Evolutionary conservation across 2,329 filamentous ascomycete species (phyloP).

Genomic region (Penicillium decumbens): DNA sequence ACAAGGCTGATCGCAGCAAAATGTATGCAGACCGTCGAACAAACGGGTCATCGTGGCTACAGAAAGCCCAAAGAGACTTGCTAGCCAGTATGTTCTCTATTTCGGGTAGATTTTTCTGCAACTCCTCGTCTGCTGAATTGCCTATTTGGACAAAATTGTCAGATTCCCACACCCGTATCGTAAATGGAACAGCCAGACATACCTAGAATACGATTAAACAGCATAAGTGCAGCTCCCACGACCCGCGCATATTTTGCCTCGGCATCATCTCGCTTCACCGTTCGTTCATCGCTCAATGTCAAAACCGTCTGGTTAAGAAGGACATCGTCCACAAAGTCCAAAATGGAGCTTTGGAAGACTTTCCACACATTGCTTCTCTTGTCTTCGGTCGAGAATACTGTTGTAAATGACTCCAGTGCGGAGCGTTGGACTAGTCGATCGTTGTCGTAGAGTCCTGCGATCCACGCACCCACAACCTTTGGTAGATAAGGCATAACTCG

Average conservation of each 20-base stretch:
- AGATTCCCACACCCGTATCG: conserved; percentile 9
- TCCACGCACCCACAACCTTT: conserved; percentile 78
- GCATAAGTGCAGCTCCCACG: conserved; percentile 54
- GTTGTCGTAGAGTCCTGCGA: conserved; percentile 81
- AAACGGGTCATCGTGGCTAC: conserved; percentile 52
- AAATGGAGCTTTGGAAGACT: conserved; percentile 72
- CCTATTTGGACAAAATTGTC: conserved; percentile 22
- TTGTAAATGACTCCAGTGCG: conserved; percentile 70
- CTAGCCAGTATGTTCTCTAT: conserved; percentile 65
- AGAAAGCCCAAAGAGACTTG: conserved; percentile 58
- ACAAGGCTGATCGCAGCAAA: conserved; percentile 50
- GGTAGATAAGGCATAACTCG: conserved; percentile 76
- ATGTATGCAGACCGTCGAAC: conserved; percentile 57
- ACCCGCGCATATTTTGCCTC: conserved; percentile 82
- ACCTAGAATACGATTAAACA: conserved; percentile 54
- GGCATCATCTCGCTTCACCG: conserved; percentile 76
- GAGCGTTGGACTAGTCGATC: conserved; percentile 71
- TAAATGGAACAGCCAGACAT: conserved; percentile 8
- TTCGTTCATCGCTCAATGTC: conserved; percentile 84
- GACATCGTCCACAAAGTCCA: conserved; percentile 76
- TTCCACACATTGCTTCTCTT: conserved; percentile 74
- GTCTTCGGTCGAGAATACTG: conserved; percentile 72
- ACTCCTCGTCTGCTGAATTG: conserved; percentile 44
- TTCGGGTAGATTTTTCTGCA: conserved; percentile 55
- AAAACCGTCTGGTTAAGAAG: conserved; percentile 70